phyloP scores from a whole-genome alignment of 345 rosid genomes.

The Fremontodendron californicum region DNA sequence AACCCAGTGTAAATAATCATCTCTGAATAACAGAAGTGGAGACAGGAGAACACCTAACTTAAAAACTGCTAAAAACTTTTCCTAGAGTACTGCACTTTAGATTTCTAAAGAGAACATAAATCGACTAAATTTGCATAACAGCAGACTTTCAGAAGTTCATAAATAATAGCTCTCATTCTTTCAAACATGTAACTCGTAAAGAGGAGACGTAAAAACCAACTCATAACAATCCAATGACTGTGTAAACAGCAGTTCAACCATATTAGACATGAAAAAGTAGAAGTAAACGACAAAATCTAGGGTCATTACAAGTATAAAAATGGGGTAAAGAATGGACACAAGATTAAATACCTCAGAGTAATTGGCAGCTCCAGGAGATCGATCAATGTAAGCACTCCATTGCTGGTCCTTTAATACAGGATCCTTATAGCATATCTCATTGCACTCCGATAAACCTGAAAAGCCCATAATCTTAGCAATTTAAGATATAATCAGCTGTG shows the following conservation, averaged over 20 bases:
- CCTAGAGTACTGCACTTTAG: background rate
- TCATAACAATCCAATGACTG: background rate
- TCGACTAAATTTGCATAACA: background rate
- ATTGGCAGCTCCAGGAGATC: slow-evolving; percentile 12
- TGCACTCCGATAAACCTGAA: slow-evolving; percentile 71
- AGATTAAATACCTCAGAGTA: slow-evolving; percentile 7
- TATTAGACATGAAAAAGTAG: background rate
- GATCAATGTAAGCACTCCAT: slow-evolving; percentile 90
- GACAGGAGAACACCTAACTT: background rate
- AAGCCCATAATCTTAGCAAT: slow-evolving; percentile 22
- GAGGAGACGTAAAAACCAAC: background rate
- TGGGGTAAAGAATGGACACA: background rate
- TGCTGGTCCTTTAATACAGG: slow-evolving; percentile 86
- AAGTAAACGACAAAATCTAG: background rate
- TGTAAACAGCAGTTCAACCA: background rate
- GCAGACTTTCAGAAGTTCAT: background rate
- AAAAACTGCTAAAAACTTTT: background rate
- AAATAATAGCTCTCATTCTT: background rate
- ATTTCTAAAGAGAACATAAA: background rate
- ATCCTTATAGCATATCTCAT: slow-evolving; percentile 91
- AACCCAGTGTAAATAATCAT: background rate
- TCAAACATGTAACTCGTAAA: background rate
- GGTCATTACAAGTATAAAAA: background rate
- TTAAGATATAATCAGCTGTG: background rate
- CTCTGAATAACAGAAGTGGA: background rate